These are phyloP conservation scores for Rhizopus delemar DNA, from an alignment of 371 early-diverging fungal genomes.

Conservation along the genomic window DNA sequence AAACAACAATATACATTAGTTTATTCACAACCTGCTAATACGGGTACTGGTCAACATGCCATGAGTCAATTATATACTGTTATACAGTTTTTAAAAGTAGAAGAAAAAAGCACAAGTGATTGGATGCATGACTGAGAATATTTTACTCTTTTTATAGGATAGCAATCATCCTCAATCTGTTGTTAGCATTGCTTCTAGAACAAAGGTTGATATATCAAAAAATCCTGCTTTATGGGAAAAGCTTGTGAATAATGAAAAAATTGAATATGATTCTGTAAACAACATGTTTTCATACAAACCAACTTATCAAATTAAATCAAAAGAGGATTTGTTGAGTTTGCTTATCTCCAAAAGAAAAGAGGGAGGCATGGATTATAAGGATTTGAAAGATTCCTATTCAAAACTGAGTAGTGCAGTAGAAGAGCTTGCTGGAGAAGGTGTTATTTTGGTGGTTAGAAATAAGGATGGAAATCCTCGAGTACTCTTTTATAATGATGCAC, in stretches of 20 bases:
- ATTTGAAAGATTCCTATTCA: constrained; percentile 79
- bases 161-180: constrained; percentile 66
- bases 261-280: constrained; percentile 57
- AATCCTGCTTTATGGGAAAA: constrained; percentile 61
- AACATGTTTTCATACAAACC: constrained; percentile 78
- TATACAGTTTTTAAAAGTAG: constrained; percentile 59
- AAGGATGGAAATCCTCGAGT: constrained; percentile 76
- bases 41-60: constrained; percentile 59
- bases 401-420: constrained; percentile 69
- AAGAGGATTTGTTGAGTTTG: constrained; percentile 71
- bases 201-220: constrained; percentile 60
- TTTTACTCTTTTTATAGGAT: constrained; percentile 36
- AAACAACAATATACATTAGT: constrained; percentile 20
- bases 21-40: constrained; percentile 62
- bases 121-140: constrained; percentile 10
- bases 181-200: constrained; percentile 62
- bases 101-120: neutral
- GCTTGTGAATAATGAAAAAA: constrained; percentile 65
- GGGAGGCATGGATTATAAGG: constrained; percentile 80
- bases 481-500: constrained; percentile 71
- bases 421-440: constrained; percentile 69
- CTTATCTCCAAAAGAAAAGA: constrained; percentile 59
- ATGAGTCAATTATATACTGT: constrained; percentile 66
- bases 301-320: constrained; percentile 72
- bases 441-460: constrained; percentile 73